Evolutionary conservation across 192 early-diverging fungal genomes (phyloP), one percentile per base, ranked within the genome.

Genomic region (Coemansia sp.): DNA sequence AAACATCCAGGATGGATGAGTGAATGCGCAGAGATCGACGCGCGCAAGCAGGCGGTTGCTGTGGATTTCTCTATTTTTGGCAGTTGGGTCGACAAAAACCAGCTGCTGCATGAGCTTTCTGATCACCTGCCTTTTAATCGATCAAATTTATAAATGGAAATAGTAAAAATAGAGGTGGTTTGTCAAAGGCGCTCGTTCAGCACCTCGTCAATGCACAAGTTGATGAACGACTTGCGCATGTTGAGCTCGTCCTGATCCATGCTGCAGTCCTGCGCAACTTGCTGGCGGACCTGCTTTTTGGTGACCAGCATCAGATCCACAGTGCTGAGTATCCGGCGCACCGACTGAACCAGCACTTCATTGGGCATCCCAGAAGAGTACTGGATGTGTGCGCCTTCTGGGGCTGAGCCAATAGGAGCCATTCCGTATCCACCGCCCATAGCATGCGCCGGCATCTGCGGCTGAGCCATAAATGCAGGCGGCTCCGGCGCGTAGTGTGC

Each of bases 301-400:
- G 97, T 99, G 54, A 99, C 89, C 19, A 90, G 91, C 96, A 97
- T 97, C 56, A 99, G 83, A 69, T 99, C 91, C n/a, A 91, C 95
- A 0, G 90, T 89, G 48, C 87, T 77, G 22, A 99, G 83, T 28
- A 97, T 86, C 38, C 84, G 81, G 34, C 86, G 84, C 52, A 97
- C 88, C 59, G 89, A 85, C 55, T 75, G 66, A 49, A 88, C 66
- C 22, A 97, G 78, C 31, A 92, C 91, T 22, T 90, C 87, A 26
- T 86, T 85, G 5, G 93, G 92, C 59, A 82, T 81, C 17, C 78
- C 78, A 1, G 78, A 81, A 5, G 69, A 72, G 22, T 69, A 81
- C 59, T 67, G 65, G 15, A 72, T 44, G 7, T 56, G 57, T 44
- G 48, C 17, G 19, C 57, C 55, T 15, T 75, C 68, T 0, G 59